A percentile compares a stretch with the other conserved stretches of the same genome.
These are phyloP conservation scores for Xylaria curta DNA, from an alignment of 495 filamentous ascomycete species.

Conservation along the genomic window DNA sequence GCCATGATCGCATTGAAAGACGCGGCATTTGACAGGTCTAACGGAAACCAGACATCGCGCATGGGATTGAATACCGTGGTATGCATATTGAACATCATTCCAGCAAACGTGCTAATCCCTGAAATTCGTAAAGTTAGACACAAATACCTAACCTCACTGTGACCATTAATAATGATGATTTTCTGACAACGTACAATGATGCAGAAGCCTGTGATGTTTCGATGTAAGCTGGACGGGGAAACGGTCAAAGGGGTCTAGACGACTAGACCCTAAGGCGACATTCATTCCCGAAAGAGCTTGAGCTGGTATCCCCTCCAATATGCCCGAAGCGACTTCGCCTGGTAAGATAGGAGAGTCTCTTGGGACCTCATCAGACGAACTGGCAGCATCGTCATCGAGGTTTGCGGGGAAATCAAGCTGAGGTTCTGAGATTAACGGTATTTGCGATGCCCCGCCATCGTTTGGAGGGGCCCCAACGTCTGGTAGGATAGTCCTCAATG, in stretches of 20 bases:
- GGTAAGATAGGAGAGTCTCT: background rate
- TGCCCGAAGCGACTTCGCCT: background rate
- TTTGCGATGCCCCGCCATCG: background rate
- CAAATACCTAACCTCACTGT: background rate
- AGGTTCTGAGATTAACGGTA: background rate
- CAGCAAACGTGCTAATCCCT: constrained; percentile 18
- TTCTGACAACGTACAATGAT: constrained; percentile 9
- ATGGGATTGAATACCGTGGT: constrained; percentile 16
- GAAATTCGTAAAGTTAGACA: background rate
- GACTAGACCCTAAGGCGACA: constrained; percentile 4
- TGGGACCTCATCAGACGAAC: background rate
- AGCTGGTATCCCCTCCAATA: constrained; percentile 9
- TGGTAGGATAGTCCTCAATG: constrained; percentile 6
- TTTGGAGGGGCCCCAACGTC: background rate
- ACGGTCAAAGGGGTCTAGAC: constrained; percentile 9
- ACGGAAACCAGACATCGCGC: constrained; percentile 20
- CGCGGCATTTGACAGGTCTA: constrained; percentile 15
- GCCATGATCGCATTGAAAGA: constrained; percentile 22
- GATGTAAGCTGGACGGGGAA: constrained; percentile 16
- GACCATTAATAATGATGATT: too few relatives aligned
- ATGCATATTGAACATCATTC: constrained; percentile 16
- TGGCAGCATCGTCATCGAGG: background rate
- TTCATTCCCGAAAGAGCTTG: constrained; percentile 20
- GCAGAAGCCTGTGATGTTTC: constrained; percentile 13
- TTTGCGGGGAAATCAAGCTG: background rate